Conservation (phyloP, 768 basidiomycete genomes). For the Tylopilus felleus region DNA sequence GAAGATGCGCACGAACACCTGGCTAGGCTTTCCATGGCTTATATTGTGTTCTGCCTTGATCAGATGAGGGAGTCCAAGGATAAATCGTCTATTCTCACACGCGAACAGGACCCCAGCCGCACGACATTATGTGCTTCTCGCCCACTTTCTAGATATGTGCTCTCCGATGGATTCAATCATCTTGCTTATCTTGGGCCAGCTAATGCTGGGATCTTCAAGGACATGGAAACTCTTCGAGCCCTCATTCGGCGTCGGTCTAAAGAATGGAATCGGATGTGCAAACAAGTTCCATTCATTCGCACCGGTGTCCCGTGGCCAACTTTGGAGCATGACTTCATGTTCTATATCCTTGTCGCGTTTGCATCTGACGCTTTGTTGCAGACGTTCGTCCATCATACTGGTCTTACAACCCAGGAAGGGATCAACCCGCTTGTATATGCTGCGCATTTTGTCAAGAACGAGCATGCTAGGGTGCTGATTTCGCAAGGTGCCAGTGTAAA, state of each 20-base stretch:
- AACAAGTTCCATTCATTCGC: not conserved
- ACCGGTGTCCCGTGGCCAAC: constrained; percentile 2
- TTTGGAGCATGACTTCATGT: not conserved
- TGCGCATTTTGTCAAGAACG: not conserved
- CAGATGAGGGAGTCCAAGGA: not conserved
- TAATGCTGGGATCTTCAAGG: not conserved
- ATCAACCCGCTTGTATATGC: constrained; percentile 15
- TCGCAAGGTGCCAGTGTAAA: not conserved
- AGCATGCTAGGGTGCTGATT: not conserved
- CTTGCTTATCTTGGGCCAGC: not conserved
- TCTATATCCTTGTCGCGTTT: constrained; percentile 10
- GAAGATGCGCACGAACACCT: constrained; percentile 5
- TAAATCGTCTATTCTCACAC: not conserved
- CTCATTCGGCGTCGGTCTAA: not conserved
- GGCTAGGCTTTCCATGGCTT: constrained; percentile 11
- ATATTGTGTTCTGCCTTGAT: constrained; percentile 7
- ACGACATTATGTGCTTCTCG: not conserved
- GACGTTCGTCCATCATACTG: not conserved
- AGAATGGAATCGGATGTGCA: constrained; percentile 8
- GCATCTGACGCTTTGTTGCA: not conserved
- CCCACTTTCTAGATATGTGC: constrained; percentile 9
- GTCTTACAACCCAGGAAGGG: not conserved
- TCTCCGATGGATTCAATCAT: constrained; percentile 9
- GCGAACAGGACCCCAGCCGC: not conserved
- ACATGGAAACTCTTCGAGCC: not conserved